Evolutionary conservation across 345 rosid genomes (phyloP).

Genomic region (Rhodamnia rubescens): DNA sequence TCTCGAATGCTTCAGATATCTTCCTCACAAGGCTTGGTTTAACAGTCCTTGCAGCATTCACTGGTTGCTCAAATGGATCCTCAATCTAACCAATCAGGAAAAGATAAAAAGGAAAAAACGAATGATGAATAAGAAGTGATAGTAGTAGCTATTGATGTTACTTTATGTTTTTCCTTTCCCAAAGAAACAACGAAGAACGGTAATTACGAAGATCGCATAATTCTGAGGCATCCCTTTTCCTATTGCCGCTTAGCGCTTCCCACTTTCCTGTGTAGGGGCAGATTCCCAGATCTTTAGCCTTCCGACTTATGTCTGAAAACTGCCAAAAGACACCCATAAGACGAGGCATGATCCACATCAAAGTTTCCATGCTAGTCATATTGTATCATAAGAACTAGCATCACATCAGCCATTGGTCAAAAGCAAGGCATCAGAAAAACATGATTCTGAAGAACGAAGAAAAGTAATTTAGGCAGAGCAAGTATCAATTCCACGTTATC

Average conservation of each 20-base stretch:
- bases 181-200: conserved; percentile 1
- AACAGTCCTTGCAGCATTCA: conserved; percentile 61
- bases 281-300: conserved; percentile 49
- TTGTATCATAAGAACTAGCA: background rate
- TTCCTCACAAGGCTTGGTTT: conserved; percentile 27
- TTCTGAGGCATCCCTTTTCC: conserved; percentile 64
- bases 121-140: background rate
- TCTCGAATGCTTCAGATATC: conserved; percentile 43
- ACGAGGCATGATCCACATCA: background rate
- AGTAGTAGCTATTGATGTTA: background rate
- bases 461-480: background rate
- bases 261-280: conserved; percentile 61
- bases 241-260: conserved; percentile 48
- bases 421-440: background rate
- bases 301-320: conserved; percentile 42
- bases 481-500: background rate
- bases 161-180: background rate
- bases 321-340: conserved; percentile 6
- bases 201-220: conserved; percentile 47
- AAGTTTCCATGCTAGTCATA: background rate
- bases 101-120: background rate
- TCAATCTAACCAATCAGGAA: conserved; percentile 39
- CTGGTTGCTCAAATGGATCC: conserved; percentile 82
- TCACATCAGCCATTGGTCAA: background rate
- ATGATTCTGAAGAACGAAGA: background rate